Evolutionary conservation across 2,329 filamentous ascomycete species (phyloP).

Genomic region (Microdochium bolleyi): DNA sequence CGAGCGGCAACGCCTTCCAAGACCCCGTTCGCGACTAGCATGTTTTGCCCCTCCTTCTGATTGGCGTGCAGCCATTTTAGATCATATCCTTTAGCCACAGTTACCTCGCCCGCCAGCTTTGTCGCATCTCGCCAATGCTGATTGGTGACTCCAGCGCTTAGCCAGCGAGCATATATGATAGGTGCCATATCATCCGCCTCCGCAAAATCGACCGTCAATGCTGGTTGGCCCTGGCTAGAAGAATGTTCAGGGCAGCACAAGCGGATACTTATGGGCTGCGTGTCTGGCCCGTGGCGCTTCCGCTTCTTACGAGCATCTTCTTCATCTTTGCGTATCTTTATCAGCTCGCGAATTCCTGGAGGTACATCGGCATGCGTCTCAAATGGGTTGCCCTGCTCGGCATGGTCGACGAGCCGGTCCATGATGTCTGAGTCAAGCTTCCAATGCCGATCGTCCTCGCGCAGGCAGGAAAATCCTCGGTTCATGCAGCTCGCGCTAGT

Average conservation of each 20-base stretch:
- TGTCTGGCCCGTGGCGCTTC: slow-evolving; percentile 2
- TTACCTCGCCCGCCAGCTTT: not conserved
- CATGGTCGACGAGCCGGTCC: slow-evolving; percentile 3
- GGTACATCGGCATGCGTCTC: slow-evolving; percentile 2
- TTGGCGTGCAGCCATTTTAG: not conserved
- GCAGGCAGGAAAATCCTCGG: slow-evolving; percentile 2
- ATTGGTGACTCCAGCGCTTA: slow-evolving; percentile 1
- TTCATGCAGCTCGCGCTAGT: slow-evolving; percentile 1
- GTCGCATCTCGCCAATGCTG: not conserved
- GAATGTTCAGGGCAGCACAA: slow-evolving; percentile 1
- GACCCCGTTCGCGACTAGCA: slow-evolving; percentile 1
- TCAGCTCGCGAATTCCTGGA: slow-evolving; percentile 2
- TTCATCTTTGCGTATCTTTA: slow-evolving; percentile 1
- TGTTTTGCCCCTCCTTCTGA: not conserved
- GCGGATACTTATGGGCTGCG: not conserved
- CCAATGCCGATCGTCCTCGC: slow-evolving; percentile 2
- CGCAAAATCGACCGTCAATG: slow-evolving; percentile 1
- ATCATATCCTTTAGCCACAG: slow-evolving; percentile 2
- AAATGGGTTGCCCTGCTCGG: slow-evolving; percentile 1
- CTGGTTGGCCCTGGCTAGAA: not conserved
- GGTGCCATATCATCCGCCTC: slow-evolving; percentile 1
- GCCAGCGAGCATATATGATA: not conserved
- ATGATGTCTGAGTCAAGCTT: slow-evolving; percentile 3
- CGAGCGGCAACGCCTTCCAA: not conserved
- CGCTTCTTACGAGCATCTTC: slow-evolving; percentile 2